Evolutionary conservation across 2,329 filamentous ascomycete genomes (phyloP).

Genomic region (Decorospora gaudefroyi): DNA sequence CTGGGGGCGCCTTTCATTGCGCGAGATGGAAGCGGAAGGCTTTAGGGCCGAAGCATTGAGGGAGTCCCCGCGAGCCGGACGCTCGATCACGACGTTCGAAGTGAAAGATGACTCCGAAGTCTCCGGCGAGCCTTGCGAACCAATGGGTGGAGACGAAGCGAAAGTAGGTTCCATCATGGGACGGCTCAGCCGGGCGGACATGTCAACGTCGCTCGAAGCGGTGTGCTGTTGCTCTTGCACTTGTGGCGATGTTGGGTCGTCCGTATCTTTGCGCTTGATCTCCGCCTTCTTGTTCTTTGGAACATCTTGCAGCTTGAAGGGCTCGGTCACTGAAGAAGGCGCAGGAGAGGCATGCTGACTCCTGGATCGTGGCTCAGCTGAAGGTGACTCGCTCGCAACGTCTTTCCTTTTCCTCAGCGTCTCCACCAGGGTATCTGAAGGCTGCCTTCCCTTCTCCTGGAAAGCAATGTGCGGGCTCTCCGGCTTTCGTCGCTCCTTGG

Average conservation of each 20-base stretch:
- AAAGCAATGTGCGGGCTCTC: constrained; percentile 88
- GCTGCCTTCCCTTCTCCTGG: constrained; percentile 76
- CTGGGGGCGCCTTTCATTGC: constrained; percentile 63
- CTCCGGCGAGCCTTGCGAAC: constrained; percentile 43
- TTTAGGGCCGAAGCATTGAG: constrained; percentile 52
- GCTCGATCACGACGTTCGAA: constrained; percentile 48
- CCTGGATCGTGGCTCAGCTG: constrained; percentile 56
- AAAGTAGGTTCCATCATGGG: constrained; percentile 43
- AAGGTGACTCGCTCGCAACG: constrained; percentile 33
- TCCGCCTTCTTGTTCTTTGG: constrained; percentile 66
- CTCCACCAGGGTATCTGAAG: constrained; percentile 64
- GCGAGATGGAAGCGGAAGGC: constrained; percentile 51
- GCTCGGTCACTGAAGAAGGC: constrained; percentile 43
- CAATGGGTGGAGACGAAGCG: constrained; percentile 47
- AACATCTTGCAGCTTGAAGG: constrained; percentile 79
- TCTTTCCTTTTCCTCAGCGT: constrained; percentile 56
- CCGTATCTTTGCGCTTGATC: constrained; percentile 52
- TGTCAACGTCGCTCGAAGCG: constrained; percentile 47
- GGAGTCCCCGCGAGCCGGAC: constrained; percentile 65
- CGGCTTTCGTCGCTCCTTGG: constrained; percentile 50
- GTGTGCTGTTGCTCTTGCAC: constrained; percentile 38
- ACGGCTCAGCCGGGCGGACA: constrained; percentile 42
- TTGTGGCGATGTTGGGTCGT: constrained; percentile 43
- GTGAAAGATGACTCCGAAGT: constrained; percentile 46
- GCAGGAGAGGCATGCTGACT: constrained; percentile 46